Percentiles rank a stretch among this genome's conserved stretches.
Conservation (phyloP, 352 stramenopile species). For the Salisapilia sapeloensis region DNA sequence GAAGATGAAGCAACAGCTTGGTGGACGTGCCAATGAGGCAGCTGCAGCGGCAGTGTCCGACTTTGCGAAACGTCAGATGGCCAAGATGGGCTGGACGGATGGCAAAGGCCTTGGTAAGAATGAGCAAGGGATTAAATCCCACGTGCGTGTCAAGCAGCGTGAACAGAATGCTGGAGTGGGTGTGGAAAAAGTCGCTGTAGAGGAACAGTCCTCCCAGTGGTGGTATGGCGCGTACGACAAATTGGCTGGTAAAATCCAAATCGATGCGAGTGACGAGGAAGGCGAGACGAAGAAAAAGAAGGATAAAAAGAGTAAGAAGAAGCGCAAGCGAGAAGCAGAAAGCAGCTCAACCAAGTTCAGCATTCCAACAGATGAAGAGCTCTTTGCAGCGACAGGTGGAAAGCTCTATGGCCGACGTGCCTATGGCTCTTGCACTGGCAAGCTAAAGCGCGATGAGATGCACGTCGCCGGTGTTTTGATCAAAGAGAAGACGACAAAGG, state of each 20-base stretch:
- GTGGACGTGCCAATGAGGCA: conserved; percentile 67
- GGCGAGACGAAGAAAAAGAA: conserved; percentile 10
- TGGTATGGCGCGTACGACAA: conserved; percentile 83
- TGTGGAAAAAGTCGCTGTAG: conserved; percentile 43
- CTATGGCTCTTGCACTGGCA: conserved; percentile 77
- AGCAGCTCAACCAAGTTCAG: conserved; percentile 23
- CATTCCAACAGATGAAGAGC: conserved; percentile 87
- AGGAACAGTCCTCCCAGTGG: conserved; percentile 65
- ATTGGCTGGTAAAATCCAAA: conserved; percentile 74
- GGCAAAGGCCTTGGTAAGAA: conserved; percentile 93
- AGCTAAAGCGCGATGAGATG: conserved; percentile 65
- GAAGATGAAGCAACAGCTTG: conserved; percentile 62
- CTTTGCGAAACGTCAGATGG: conserved; percentile 80
- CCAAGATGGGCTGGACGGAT: conserved; percentile 92
- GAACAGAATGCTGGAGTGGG: conserved; percentile 87
- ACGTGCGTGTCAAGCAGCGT: conserved; percentile 90
- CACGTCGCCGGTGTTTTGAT: conserved; percentile 23
- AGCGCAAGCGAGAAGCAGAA: conserved; percentile 19
- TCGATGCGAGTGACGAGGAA: conserved; percentile 47
- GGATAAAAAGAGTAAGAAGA: conserved; percentile 40
- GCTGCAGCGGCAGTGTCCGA: conserved; percentile 42
- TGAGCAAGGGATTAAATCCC: conserved; percentile 84
- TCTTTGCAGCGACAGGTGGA: conserved; percentile 91
- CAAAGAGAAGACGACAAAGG: no score
- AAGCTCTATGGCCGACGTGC: conserved; percentile 91